Evolutionary conservation across 768 basidiomycete genomes (phyloP).

Genomic region (Russula griseocarnosa): DNA sequence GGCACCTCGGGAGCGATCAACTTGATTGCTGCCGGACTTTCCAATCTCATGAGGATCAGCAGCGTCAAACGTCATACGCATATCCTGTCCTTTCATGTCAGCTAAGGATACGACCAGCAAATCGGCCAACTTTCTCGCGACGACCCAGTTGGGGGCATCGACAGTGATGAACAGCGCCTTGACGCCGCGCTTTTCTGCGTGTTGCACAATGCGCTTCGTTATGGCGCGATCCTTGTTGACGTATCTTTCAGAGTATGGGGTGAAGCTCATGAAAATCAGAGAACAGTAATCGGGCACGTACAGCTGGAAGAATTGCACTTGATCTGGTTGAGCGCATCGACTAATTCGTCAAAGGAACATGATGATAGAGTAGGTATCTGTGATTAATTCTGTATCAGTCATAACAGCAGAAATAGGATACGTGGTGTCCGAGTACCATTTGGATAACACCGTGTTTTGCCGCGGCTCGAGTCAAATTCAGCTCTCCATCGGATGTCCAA

Average conservation of each 20-base stretch:
- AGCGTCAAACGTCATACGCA: constrained; percentile 94
- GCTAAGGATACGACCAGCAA: not conserved
- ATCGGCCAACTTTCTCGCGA: constrained; percentile 62
- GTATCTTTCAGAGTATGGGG: constrained; percentile 46
- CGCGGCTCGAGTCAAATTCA: constrained; percentile 85
- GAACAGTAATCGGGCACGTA: constrained; percentile 35
- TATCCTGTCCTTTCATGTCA: constrained; percentile 53
- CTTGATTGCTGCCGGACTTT: constrained; percentile 45
- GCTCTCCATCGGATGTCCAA: constrained; percentile 93
- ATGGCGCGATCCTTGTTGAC: constrained; percentile 88
- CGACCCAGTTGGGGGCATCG: constrained; percentile 93
- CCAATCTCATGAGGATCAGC: constrained; percentile 58
- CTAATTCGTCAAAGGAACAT: constrained; percentile 92
- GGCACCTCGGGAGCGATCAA: constrained; percentile 86
- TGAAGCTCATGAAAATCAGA: constrained; percentile 1
- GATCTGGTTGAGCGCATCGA: constrained; percentile 81
- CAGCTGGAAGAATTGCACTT: constrained; percentile 85
- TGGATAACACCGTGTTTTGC: constrained; percentile 73
- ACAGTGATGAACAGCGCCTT: constrained; percentile 96
- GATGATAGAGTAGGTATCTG: constrained; percentile 95
- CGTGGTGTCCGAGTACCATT: constrained; percentile 45
- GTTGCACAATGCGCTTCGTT: constrained; percentile 81
- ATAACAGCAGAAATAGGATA: not conserved
- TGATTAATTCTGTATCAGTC: not conserved
- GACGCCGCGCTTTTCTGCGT: constrained; percentile 86